Conservation (phyloP, 352 stramenopile species). For the Globisporangium spiculum region DNA sequence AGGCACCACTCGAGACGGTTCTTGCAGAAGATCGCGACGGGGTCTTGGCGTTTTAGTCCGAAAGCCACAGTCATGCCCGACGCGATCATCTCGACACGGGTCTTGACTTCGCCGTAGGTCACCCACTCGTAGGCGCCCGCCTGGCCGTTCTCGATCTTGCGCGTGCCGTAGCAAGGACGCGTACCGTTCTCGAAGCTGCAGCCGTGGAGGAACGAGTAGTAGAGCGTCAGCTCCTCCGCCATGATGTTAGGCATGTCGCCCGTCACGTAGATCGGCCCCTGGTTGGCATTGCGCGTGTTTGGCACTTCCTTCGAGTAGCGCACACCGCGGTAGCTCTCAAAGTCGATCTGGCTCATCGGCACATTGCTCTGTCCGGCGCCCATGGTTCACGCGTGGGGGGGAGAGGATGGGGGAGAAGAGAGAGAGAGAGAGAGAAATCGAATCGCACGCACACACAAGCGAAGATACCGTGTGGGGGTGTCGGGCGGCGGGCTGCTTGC, state of each 20-base stretch:
- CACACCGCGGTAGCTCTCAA: conserved; percentile 28
- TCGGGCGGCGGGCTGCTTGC: no score
- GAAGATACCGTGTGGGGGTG: background rate
- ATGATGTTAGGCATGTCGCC: conserved; percentile 7
- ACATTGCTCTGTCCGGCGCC: conserved; percentile 34
- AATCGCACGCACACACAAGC: background rate
- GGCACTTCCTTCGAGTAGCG: conserved; percentile 27
- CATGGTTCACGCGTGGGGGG: conserved; percentile 26
- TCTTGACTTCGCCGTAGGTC: conserved; percentile 48
- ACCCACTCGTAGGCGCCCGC: conserved; percentile 54
- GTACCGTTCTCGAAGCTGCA: conserved; percentile 16
- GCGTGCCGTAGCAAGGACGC: conserved; percentile 40
- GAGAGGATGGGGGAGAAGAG: background rate
- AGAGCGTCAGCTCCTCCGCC: conserved; percentile 20
- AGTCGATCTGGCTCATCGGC: conserved; percentile 58
- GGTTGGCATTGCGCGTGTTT: conserved; percentile 19
- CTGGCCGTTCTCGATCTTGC: conserved; percentile 38
- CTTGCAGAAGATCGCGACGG: conserved; percentile 63
- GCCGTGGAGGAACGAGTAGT: conserved; percentile 20
- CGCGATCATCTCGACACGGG: conserved; percentile 35
- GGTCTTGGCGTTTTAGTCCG: conserved; percentile 41
- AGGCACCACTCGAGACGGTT: conserved; percentile 74
- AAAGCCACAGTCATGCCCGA: conserved; percentile 33
- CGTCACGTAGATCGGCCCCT: conserved; percentile 22
- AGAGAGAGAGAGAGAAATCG: background rate